Evolutionary conservation across 179 eudicot genomes (phyloP), one percentile per base, ranked within the genome.

Genomic region (Silene noctiflora): DNA sequence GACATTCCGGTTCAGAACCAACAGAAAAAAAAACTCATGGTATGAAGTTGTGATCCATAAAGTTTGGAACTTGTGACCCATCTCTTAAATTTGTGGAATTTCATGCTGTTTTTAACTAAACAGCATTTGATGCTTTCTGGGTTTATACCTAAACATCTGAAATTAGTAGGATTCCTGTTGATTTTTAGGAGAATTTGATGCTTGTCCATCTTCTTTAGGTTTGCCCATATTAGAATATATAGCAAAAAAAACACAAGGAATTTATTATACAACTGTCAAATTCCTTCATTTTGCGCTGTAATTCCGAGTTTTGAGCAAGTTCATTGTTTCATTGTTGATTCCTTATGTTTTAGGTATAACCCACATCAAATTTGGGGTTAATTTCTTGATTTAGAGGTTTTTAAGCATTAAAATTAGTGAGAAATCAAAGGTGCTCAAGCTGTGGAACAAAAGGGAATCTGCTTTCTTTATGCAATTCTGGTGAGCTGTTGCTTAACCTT

Each of bases 401-500:
- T 21, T 62, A 29, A 67, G 67, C 21, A 51, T 33, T 72, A 56
- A 56, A 31, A 13, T 19, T 27, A 31, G 72, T 17, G 20, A 42
- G 35, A 53, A 31, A 65, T 46, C 71, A n/a, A 67, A 56, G 25
- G 35, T 48, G 60, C 73, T 48, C 77, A 73, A 63, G 31, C 76
- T 65, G 83, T 75, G 64, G 82, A 72, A 35, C n/a, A 73, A 80
- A 73, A 69, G 85, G 89, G 88, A 86, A 87, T 89, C 89, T 89
- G 79, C 86, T 89, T 84, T 89, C 80, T 74, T 84, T 85, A 86
- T 81, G 83, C 69, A 83, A 71, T 77, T 58, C 77, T 83, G 80
- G 84, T 85, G 89, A 90, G 94, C 87, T 88, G 91, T 90, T 88
- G 48, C 76, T 72, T 83, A 75, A 44, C 19, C 44, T 44, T 58